phyloP scores from a whole-genome alignment of 1,284 basidiomycete genomes.

The Melanopsichium pennsylvanicum region DNA sequence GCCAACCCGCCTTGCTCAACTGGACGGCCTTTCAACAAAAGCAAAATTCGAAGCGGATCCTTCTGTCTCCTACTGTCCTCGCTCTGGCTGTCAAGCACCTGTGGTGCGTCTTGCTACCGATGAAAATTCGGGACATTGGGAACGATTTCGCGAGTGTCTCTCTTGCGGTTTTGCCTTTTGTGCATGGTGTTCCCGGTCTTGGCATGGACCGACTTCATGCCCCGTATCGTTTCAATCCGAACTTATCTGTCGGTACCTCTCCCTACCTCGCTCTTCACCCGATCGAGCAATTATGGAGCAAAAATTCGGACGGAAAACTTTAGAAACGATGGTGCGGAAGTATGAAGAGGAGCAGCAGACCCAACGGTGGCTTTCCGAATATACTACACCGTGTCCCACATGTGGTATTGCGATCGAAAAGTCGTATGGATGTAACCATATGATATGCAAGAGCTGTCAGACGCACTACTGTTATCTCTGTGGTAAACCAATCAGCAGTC shows the following conservation, averaged over 20 bases:
- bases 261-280: conserved; percentile 8
- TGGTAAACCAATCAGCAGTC: conserved; percentile 32
- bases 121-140: conserved; percentile 44
- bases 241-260: conserved; percentile 34
- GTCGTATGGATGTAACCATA: conserved; percentile 50
- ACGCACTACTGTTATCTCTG: conserved; percentile 52
- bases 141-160: conserved; percentile 44
- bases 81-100: conserved; percentile 31
- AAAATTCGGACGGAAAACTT: conserved; percentile 29
- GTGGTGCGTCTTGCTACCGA: conserved; percentile 36
- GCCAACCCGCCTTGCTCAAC: conserved; percentile 6
- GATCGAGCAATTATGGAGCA: conserved; percentile 27
- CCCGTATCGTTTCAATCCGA: conserved; percentile 33
- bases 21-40: conserved; percentile 37
- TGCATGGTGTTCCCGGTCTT: conserved; percentile 45
- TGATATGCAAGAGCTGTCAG: conserved; percentile 46
- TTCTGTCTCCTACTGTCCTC: conserved; percentile 44
- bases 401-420: conserved; percentile 45
- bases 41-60: conserved; percentile 48
- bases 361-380: conserved; percentile 29
- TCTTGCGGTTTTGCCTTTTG: conserved; percentile 46
- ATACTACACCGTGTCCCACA: conserved; percentile 45
- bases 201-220: conserved; percentile 39
- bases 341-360: conserved; percentile 46
- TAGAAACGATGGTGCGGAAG: conserved; percentile 33